Evolutionary conservation across 2,329 filamentous ascomycete genomes (phyloP), one percentile per base, ranked within the genome.

Genomic region (Phaeosphaeriaceae sp.): DNA sequence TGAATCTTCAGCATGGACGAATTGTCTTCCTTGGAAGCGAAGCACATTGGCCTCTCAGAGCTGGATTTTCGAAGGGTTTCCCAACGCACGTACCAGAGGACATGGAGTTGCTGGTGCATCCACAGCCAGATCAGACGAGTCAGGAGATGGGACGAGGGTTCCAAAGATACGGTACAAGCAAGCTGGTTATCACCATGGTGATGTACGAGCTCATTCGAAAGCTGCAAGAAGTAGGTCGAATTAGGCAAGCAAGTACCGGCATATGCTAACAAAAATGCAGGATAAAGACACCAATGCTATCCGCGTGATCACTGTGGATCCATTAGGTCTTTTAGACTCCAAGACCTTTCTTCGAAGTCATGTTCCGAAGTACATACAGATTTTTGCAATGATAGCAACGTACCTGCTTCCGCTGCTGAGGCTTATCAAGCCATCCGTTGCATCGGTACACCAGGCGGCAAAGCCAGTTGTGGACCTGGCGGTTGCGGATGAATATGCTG

Each of bases 131-230:
- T 56, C 56, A 59, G 1, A 41, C 54, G 2, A 53, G 53, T 0
- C 75, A 82, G 19, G 70, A 75, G 21, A 60, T 74, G 21, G 80
- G 77, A 3, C 67, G 71, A 5, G 81, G 81, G 2, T 82, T 81
- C 31, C 74, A 80, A 53, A 68, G 79, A 53, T 84, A 83, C 62
- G 80, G 72, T 2, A 76, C 75, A 22, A 76, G 78, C 0, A 84
- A 83, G 61, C 61, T 80, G 15, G 79, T 75, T 2, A 67, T 77
- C 13, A 65, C 80, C 4, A 79, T 78, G 66, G 78, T 77, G 60
- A 77, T 74, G 59, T 77, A 81, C 56, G 76, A 77, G 25, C 59
- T 83, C 19, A 81, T 80, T 50, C 65, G 66, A 31, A 54, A 67
- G 3, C 54, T 79, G 20, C 53, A 74, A 52, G 60, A 60, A 53